phyloP scores from a whole-genome alignment of 768 basidiomycete species.

The Agrocybe chaxingu region DNA sequence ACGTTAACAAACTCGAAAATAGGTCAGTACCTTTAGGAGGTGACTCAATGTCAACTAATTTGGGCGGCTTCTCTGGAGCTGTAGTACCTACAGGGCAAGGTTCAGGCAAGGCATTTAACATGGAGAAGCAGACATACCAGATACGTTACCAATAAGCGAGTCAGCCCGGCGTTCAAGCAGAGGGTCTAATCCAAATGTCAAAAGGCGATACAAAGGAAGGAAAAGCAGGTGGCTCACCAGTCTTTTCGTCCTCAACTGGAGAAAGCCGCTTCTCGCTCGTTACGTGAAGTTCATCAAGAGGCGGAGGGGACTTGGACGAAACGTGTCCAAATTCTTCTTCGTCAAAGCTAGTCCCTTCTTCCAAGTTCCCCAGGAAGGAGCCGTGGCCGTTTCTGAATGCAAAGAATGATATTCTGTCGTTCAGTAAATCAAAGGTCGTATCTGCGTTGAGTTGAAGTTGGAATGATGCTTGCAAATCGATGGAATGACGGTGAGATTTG shows the following conservation, averaged over 20 bases:
- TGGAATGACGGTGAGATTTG: conserved; percentile 35
- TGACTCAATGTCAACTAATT: neutral
- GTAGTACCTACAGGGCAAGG: neutral
- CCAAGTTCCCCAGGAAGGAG: conserved; percentile 30
- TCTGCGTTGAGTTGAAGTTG: conserved; percentile 43
- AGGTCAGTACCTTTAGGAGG: neutral
- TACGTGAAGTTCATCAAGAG: no score
- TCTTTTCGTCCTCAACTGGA: no score
- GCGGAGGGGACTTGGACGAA: neutral
- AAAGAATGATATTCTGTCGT: conserved; percentile 50
- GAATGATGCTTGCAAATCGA: conserved; percentile 47
- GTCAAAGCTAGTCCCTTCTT: conserved; percentile 41
- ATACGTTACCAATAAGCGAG: no score
- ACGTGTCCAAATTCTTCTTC: conserved; percentile 17
- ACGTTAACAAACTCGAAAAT: no score
- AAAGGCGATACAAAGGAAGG: no score
- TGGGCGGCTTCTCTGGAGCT: neutral
- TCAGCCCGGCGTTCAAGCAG: no score
- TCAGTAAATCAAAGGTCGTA: conserved; percentile 48
- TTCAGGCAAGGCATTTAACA: neutral
- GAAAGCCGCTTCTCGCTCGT: neutral
- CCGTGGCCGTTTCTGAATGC: conserved; percentile 26
- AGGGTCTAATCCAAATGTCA: no score
- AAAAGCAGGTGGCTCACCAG: no score
- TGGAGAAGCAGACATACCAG: neutral